Evolutionary conservation across 2,329 filamentous ascomycete genomes (phyloP).

Genomic region (Penicillium nordicum): DNA sequence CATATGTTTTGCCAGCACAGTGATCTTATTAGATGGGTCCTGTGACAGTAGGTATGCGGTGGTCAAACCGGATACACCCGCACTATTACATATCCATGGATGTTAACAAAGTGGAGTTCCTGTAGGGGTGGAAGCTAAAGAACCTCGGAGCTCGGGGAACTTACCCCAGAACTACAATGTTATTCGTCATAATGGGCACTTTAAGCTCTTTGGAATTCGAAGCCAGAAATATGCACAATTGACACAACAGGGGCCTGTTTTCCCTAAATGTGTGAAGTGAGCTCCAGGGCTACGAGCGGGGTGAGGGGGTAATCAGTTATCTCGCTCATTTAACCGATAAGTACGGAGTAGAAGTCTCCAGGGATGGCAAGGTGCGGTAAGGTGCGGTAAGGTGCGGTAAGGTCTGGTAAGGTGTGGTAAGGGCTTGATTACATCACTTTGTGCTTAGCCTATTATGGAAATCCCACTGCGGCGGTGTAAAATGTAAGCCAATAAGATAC

Average conservation of each 20-base stretch:
- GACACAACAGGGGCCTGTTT: not conserved
- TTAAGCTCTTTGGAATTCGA: not conserved
- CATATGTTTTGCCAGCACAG: constrained; percentile 81
- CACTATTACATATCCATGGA: constrained; percentile 40
- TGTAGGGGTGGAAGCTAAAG: not conserved
- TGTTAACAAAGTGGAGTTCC: constrained; percentile 1
- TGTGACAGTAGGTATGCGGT: constrained; percentile 61
- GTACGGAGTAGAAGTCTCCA: not conserved
- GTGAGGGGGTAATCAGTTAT: constrained; percentile 13
- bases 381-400: not conserved
- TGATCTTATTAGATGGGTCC: constrained; percentile 57
- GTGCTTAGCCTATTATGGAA: not conserved
- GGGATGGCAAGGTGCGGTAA: not conserved
- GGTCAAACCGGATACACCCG: constrained; percentile 64
- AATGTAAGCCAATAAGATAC: not conserved
- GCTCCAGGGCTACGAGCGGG: constrained; percentile 6
- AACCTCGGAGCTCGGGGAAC: not conserved
- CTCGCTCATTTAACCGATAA: constrained; percentile 7
- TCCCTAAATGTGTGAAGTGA: not conserved
- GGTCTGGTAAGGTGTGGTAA: not conserved
- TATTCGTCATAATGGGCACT: constrained; percentile 32
- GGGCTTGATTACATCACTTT: not conserved
- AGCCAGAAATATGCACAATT: not conserved
- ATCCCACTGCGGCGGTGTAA: constrained; percentile 15
- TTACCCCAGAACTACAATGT: constrained; percentile 43